Evolutionary conservation across 371 early-diverging fungal species (phyloP).

Genomic region (Phascolomyces articulosus): DNA sequence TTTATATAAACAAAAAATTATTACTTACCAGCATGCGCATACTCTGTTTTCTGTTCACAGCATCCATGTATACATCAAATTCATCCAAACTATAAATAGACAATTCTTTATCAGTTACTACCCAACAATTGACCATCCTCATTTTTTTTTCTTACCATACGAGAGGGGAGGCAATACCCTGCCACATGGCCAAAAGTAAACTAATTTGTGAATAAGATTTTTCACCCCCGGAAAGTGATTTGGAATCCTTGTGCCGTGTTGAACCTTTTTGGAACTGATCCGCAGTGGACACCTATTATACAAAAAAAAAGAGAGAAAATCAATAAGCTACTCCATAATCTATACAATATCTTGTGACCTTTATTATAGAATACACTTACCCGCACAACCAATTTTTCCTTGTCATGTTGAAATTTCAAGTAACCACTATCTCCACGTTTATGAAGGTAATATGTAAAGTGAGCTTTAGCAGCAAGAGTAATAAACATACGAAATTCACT

Average conservation of each 20-base stretch:
- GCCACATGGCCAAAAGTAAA: conserved; percentile 96
- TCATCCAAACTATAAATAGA: conserved; percentile 85
- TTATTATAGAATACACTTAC: conserved; percentile 43
- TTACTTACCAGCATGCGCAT: conserved; percentile 79
- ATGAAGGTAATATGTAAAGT: conserved; percentile 75
- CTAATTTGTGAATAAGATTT: conserved; percentile 99
- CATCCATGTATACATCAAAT: conserved; percentile 99
- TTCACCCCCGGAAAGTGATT: conserved; percentile 98
- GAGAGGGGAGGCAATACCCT: conserved; percentile 93
- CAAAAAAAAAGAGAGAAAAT: neutral
- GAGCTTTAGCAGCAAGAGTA: conserved; percentile 68
- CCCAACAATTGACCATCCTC: too few relatives aligned
- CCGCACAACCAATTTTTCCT: conserved; percentile 69
- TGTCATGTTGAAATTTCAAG: conserved; percentile 81
- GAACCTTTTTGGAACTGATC: conserved; percentile 45
- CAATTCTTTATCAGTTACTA: neutral
- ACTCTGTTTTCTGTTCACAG: conserved; percentile 90
- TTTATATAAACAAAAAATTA: neutral
- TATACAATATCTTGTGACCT: neutral
- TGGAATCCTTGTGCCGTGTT: conserved; percentile 79
- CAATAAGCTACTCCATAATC: neutral
- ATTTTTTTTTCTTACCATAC: conserved; percentile 66
- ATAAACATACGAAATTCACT: conserved; percentile 72
- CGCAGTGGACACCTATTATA: conserved; percentile 38
- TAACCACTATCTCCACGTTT: conserved; percentile 90